A percentile compares a stretch with the other conserved stretches of the same genome.
These are phyloP conservation scores for Microbotryum violaceum DNA, from an alignment of 1,284 basidiomycete genomes.

Conservation along the genomic window DNA sequence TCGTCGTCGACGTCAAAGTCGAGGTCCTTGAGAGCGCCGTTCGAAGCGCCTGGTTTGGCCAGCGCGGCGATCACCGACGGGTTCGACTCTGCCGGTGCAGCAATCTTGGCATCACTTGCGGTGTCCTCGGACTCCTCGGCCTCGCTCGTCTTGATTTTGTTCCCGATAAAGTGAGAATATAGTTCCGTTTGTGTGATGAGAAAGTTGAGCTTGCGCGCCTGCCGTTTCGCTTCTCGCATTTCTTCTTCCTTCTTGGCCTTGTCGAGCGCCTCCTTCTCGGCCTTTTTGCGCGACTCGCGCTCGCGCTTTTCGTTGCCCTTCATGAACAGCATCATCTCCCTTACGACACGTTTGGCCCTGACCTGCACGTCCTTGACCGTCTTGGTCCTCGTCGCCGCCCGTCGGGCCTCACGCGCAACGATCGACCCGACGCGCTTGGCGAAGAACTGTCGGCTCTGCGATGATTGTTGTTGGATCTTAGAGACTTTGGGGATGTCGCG, in stretches of 20 bases:
- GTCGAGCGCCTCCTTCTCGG: conserved; percentile 88
- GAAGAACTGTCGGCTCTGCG: conserved; percentile 29
- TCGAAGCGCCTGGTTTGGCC: conserved; percentile 19
- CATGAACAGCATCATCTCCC: conserved; percentile 87
- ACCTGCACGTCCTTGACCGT: conserved; percentile 79
- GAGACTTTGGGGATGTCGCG: conserved; percentile 33
- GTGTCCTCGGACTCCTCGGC: conserved; percentile 67
- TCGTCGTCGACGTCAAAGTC: conserved; percentile 95
- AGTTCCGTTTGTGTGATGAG: conserved; percentile 98
- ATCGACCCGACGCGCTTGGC: conserved; percentile 30
- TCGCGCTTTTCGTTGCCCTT: conserved; percentile 97
- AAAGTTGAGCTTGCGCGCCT: conserved; percentile 96
- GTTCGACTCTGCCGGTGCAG: conserved; percentile 21
- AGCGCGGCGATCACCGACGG: conserved; percentile 19
- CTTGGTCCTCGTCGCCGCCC: conserved; percentile 67
- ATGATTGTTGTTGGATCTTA: conserved; percentile 20
- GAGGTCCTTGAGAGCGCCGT: conserved; percentile 57
- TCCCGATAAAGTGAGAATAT: conserved; percentile 98
- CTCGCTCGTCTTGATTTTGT: conserved; percentile 92
- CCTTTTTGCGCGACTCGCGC: conserved; percentile 81
- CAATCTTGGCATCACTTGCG: conserved; percentile 37
- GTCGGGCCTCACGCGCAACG: conserved; percentile 33
- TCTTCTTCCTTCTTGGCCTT: conserved; percentile 91
- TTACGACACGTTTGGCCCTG: conserved; percentile 77
- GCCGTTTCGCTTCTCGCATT: conserved; percentile 86